Evolutionary conservation across 345 rosid species (phyloP), one percentile per base, ranked within the genome.

Genomic region (Passiflora organensis): DNA sequence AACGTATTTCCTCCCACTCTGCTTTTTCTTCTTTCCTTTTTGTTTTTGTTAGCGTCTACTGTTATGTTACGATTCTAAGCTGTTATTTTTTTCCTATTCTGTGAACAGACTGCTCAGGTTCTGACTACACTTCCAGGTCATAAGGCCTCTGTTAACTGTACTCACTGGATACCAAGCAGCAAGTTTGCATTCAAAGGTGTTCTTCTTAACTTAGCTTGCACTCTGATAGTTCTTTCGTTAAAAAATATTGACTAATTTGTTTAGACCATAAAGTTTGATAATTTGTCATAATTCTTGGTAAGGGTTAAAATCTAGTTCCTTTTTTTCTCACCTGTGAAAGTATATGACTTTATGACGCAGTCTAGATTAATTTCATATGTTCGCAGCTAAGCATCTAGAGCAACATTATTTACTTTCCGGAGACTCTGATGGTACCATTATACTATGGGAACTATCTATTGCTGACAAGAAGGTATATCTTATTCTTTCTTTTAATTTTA

Each of bases 61-160:
- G n/a, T n/a, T n/a, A n/a, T n/a, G n/a, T n/a, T n/a, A n/a, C n/a
- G n/a, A n/a, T n/a, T n/a, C n/a, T n/a, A n/a, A n/a, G n/a, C n/a
- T n/a, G n/a, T n/a, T n/a, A n/a, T n/a, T n/a, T n/a, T n/a, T n/a
- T n/a, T n/a, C n/a, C n/a, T n/a, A n/a, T n/a, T n/a, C n/a, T n/a
- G n/a, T 11, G 21, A 47, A 34, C 73, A 86, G 95, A 66, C 76
- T 57, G 95, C 95, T 56, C 93, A 81, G 74, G 79, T 91, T 78
- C 55, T 84, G 77, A 84, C 89, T 1, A 88, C 96, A 25, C 90
- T 91, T 63, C 89, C 93, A 0, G 95, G 95, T 38, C 96, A 88
- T 47, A 82, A 74, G 71, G 90, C 93, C 38, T 34, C 85, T 54
- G 89, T 88, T 25, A 91, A 84, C 67, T 91, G 95, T 71, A 88